These are phyloP conservation scores for Pseudonitzschia multistriata DNA, from an alignment of 108 stramenopile genomes.

Conservation along the genomic window DNA sequence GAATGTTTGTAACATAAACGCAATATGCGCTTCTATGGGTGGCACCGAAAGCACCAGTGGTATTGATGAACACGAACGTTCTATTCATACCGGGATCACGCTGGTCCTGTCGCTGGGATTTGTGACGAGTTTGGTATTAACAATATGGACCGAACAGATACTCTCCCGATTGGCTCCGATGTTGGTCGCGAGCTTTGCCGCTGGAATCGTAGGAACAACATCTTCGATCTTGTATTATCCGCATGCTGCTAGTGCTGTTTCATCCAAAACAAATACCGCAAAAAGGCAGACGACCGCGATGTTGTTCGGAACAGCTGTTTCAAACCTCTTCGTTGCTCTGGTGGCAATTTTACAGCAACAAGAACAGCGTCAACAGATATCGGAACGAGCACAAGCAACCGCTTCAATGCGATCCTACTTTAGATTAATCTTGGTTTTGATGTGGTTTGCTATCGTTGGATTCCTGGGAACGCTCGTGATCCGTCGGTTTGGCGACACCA, in stretches of 20 bases:
- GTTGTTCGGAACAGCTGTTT: slow-evolving; percentile 1
- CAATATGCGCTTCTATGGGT: not conserved
- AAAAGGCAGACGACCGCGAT: slow-evolving; percentile 9
- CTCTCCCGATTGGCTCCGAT: not conserved
- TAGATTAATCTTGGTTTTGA: not conserved
- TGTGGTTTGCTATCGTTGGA: not conserved
- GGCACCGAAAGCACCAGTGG: not conserved
- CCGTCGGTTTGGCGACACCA: not conserved
- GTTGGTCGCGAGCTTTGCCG: not conserved
- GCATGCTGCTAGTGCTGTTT: not conserved
- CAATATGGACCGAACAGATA: not conserved
- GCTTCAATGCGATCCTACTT: not conserved
- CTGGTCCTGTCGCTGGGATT: not conserved
- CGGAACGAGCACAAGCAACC: not conserved
- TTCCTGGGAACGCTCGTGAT: not conserved
- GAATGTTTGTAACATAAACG: not conserved
- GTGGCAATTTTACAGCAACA: slow-evolving; percentile 5
- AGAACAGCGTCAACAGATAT: not conserved
- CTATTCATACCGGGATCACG: not conserved
- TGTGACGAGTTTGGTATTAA: not conserved
- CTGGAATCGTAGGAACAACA: slow-evolving; percentile 7
- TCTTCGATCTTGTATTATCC: slow-evolving; percentile 12
- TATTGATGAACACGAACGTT: not conserved
- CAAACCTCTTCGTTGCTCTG: not conserved
- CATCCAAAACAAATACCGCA: not conserved